Evolutionary conservation across 2,329 filamentous ascomycete genomes (phyloP).

Genomic region (Sclerotinia minor): DNA sequence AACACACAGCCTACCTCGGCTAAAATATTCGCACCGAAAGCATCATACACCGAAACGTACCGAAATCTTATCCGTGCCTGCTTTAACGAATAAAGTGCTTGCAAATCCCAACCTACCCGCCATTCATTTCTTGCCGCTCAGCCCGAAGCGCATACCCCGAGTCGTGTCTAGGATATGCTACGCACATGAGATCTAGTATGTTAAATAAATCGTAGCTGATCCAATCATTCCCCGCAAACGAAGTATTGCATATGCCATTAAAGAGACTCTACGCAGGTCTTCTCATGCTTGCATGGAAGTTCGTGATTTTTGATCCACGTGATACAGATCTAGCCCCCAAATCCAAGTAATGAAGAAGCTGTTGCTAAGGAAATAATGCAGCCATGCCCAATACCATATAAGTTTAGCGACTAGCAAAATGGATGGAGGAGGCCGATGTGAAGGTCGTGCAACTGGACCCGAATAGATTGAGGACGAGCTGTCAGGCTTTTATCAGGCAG

Average conservation of each 20-base stretch:
- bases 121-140: neutral
- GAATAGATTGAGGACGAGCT: neutral
- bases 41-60: neutral
- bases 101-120: neutral
- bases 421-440: neutral
- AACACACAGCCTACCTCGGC: neutral
- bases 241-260: neutral
- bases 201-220: neutral
- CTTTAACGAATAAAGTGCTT: no score
- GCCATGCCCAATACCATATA: neutral
- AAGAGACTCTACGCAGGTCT: constrained; percentile 3
- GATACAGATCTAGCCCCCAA: neutral
- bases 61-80: neutral
- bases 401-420: neutral
- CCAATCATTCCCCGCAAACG: neutral
- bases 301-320: neutral
- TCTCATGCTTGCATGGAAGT: neutral
- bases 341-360: neutral
- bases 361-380: neutral
- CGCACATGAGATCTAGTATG: neutral
- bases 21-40: neutral
- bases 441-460: constrained; percentile 2
- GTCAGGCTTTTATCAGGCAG: neutral
- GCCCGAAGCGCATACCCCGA: neutral
- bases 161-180: neutral